Evolutionary conservation across 148 eudicot genomes (phyloP).

Genomic region (Amaranthus palmeri): DNA sequence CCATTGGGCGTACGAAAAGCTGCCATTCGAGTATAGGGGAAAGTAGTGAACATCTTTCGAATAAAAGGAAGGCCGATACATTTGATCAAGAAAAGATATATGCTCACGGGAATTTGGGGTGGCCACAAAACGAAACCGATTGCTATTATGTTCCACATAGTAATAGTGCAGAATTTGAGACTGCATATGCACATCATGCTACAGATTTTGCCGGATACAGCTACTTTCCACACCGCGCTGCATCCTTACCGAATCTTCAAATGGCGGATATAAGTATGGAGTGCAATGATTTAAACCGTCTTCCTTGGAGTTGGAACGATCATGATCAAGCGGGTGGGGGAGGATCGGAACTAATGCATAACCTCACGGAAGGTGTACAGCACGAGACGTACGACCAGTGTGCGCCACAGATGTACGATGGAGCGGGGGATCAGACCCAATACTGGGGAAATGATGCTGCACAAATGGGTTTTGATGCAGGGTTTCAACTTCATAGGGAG

Average conservation of each 20-base stretch:
- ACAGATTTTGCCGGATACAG: background rate
- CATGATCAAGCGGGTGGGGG: background rate
- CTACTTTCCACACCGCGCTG: background rate
- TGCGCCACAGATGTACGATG: slow-evolving; percentile 1
- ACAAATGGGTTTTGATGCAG: slow-evolving; percentile 10
- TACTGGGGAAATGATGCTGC: slow-evolving; percentile 16
- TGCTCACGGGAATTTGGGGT: background rate
- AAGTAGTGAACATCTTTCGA: background rate
- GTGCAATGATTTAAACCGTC: background rate
- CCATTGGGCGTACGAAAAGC: background rate
- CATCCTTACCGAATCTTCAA: background rate
- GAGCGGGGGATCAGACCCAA: slow-evolving; percentile 8
- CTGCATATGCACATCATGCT: background rate
- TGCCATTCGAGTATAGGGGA: background rate
- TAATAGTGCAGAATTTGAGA: slow-evolving; percentile 1
- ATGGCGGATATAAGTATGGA: background rate
- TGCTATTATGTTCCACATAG: background rate
- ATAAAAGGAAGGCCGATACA: slow-evolving; percentile 19
- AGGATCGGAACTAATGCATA: background rate
- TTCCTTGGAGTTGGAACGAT: slow-evolving; percentile 10
- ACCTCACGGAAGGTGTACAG: background rate
- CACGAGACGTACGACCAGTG: slow-evolving; percentile 8
- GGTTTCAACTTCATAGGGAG: slow-evolving; percentile 1
- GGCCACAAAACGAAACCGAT: slow-evolving; percentile 3
- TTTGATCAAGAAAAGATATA: background rate